Evolutionary conservation across 1,139 yeast species (phyloP).

Genomic region (Suhomyces ambrosiae): DNA sequence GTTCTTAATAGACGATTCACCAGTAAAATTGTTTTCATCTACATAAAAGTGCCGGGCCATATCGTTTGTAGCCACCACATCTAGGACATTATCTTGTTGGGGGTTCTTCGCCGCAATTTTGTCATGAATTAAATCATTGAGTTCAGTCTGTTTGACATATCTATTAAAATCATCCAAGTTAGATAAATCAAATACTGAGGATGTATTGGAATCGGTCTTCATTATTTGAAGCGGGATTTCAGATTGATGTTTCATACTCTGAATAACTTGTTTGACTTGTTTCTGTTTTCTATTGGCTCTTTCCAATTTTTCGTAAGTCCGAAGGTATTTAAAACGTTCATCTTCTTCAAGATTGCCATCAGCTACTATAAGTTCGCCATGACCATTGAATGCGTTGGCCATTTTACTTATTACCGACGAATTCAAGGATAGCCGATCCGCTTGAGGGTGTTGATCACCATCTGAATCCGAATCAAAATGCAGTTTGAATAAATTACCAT

Average conservation of each 20-base stretch:
- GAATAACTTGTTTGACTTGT: conserved; percentile 15
- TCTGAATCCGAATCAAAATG: conserved; percentile 20
- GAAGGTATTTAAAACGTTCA: conserved; percentile 35
- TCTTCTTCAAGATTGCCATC: conserved; percentile 16
- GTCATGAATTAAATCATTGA: conserved; percentile 36
- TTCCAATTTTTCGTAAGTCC: conserved; percentile 27
- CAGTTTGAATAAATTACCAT: conserved; percentile 17
- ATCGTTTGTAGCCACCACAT: conserved; percentile 33
- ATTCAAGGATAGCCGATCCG: conserved; percentile 23
- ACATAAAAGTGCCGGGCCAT: conserved; percentile 34
- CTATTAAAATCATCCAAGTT: conserved; percentile 39
- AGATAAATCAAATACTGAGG: conserved; percentile 40
- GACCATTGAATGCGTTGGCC: conserved; percentile 15
- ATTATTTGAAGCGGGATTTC: conserved; percentile 33
- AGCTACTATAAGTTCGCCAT: conserved; percentile 10
- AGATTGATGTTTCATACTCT: conserved; percentile 18
- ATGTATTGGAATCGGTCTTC: conserved; percentile 17
- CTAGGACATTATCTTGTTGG: conserved; percentile 26
- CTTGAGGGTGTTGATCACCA: conserved; percentile 4
- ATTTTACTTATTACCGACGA: conserved; percentile 32
- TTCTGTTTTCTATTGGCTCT: conserved; percentile 15
- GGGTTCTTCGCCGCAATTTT: conserved; percentile 17
- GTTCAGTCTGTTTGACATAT: conserved; percentile 39
- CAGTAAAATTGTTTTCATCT: conserved; percentile 21
- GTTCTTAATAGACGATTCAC: conserved; percentile 10